Base-by-base conservation (phyloP, 805 yeast species). In the Candida rishiriensis region DNA sequence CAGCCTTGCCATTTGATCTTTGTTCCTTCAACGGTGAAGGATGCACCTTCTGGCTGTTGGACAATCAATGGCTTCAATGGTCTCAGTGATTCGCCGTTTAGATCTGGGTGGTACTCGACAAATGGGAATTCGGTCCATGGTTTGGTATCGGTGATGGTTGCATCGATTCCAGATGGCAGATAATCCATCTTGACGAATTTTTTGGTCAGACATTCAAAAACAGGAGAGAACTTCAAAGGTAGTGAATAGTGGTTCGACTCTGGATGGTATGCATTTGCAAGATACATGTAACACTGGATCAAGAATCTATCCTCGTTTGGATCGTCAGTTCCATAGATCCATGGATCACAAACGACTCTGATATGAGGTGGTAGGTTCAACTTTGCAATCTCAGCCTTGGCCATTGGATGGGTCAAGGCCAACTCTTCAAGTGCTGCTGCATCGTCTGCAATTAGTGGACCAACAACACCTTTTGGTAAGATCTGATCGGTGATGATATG, bases 1-100 rank as follows among this genome's bases (percentile, higher is more conserved):
- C 93, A 85, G 26, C 84, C 88, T 68, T 83, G 91, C 95, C 95
- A 85, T 48, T 70, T 66, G 54, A 85, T 74, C 58, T 80, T 79
- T 48, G 76, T 69, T 32, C 83, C 84, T n/a, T 73, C 72, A 38
- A 79, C 66, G 17, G 72, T 56, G 70, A 82, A 85, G 2, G 88
- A 80, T 14, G 89, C 81, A 50, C 95, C 95, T 54, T 86, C 91
- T 41, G 93, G 91, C 68, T 86, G 93, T 34, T 64, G 57, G 39
- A 83, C 75, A 51, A 82, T 64, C 61, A 85, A 74, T 36, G 93
- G 93, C 65, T 85, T 85, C 52, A 83, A 70, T 21, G 74, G 80
- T 66, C 88, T 76, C 31, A 62, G 48, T 12, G 64, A 54, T 56
- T 76, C 81, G 38, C 81, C 83, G 49, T 74, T 75, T 57, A 84